Base-by-base conservation (phyloP, 1,284 basidiomycete genomes). In the Pseudozyma flocculosa region DNA sequence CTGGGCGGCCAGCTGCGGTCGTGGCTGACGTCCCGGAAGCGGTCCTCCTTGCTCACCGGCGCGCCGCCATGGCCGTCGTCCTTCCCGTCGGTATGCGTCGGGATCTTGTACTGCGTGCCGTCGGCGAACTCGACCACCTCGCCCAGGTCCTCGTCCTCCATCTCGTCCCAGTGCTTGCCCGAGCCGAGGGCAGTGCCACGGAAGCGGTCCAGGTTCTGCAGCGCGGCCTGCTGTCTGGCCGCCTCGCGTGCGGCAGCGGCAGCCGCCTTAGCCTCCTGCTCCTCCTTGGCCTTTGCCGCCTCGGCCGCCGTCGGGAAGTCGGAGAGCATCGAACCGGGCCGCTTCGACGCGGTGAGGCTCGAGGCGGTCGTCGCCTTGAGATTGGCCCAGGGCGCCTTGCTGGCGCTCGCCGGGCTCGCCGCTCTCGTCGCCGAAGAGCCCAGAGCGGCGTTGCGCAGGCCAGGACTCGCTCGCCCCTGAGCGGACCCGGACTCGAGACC, bases 221-320 rank as follows among this genome's bases (percentile, higher is more conserved):
- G 45, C 38, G 61, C 59, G 2, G 57, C 58, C 39, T 73, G 67
- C 39, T 70, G 66, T 37, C 50, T 48, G 17, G 69, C 64, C 10
- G 68, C 61, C 38, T 67, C 68, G 32, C 56, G 59, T 21, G 72
- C 72, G 15, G 70, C 70, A 32, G 61, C 63, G 3, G 58, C 61
- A 17, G 68, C 62, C 21, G 70, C 72, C 21, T 44, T 59, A 32
- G 70, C 72, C 38, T 75, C 75, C 39, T 73, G 66, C 43, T 69
- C 69, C 43, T 66, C 59, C 50, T 77, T 61, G 5, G 64, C 68
- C 26, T 47, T 48, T 21, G 68, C 62, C 18, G 67, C 75, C 53
- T 77, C 75, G 18, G 72, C 74, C 15, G 75, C 75, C 7, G 75
- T 77, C 13, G 75, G 75, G 34, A 77, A 76, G 53, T 77, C 75